Conservation (phyloP, 495 filamentous ascomycete species). For the Lasiosphaeris hirsuta region DNA sequence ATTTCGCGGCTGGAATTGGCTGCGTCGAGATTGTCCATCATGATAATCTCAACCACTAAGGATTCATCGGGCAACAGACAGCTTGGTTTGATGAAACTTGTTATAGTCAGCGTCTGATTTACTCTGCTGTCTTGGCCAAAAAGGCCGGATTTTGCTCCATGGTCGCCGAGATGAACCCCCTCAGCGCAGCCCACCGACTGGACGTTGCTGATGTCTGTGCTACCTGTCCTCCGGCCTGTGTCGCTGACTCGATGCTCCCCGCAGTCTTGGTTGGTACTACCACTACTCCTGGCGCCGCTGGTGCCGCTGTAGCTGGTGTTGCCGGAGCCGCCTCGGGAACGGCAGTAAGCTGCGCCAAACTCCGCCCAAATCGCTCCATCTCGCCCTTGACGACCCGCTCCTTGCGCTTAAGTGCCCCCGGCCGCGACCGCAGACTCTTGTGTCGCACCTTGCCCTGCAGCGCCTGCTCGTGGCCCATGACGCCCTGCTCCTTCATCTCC, state of each 20-base stretch:
- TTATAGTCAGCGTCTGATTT: too few relatives aligned
- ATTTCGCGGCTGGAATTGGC: too few relatives aligned
- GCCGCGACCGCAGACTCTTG: conserved; percentile 66
- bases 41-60: too few relatives aligned
- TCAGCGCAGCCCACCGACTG: conserved; percentile 64
- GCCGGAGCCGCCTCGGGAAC: conserved; percentile 32
- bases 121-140: conserved; percentile 18
- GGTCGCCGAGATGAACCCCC: conserved; percentile 65
- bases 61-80: too few relatives aligned
- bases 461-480: conserved; percentile 34
- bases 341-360: conserved; percentile 65
- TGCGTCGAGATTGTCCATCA: too few relatives aligned
- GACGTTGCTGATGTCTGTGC: conserved; percentile 41
- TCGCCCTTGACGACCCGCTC: conserved; percentile 74
- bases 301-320: neutral
- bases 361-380: conserved; percentile 75
- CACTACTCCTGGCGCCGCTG: neutral
- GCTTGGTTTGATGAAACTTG: too few relatives aligned
- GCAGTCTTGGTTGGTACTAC: neutral
- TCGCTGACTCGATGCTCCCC: conserved; percentile 12
- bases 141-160: conserved; percentile 73
- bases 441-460: conserved; percentile 55
- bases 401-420: conserved; percentile 79
- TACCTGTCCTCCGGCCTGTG: conserved; percentile 8
- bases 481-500: conserved; percentile 35